These are phyloP conservation scores for Lepidium didymum DNA, from an alignment of 345 rosid genomes.

Conservation along the genomic window DNA sequence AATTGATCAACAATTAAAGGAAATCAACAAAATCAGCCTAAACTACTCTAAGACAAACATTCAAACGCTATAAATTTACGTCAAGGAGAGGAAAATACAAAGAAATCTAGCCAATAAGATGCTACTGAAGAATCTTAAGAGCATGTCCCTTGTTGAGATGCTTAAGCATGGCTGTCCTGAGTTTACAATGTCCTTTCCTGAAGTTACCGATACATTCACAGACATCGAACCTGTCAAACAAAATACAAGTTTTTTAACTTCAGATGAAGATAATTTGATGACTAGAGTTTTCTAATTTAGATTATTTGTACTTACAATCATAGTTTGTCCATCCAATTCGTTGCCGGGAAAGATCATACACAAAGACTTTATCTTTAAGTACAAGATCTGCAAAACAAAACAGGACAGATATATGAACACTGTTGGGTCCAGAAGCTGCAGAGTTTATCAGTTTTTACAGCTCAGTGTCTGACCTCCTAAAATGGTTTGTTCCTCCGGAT, in stretches of 20 bases:
- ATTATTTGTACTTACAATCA: slow-evolving; percentile 61
- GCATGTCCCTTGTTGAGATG: slow-evolving; percentile 40
- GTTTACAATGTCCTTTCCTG: slow-evolving; percentile 57
- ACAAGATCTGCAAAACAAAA: slow-evolving; percentile 66
- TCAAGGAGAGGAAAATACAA: slow-evolving; percentile 26
- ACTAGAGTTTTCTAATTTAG: background rate
- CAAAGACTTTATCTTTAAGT: slow-evolving; percentile 86
- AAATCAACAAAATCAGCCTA: slow-evolving; percentile 9
- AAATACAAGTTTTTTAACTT: background rate
- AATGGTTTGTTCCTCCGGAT: slow-evolving; percentile 53
- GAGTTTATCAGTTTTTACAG: background rate
- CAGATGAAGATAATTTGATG: background rate
- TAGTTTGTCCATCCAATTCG: slow-evolving; percentile 88
- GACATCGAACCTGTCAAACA: slow-evolving; percentile 60
- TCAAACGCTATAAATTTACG: slow-evolving; percentile 30
- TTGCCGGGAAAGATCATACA: slow-evolving; percentile 78
- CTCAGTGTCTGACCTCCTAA: slow-evolving; percentile 67
- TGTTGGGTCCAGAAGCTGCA: background rate
- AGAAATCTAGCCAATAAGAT: slow-evolving; percentile 31
- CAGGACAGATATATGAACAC: background rate
- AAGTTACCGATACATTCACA: slow-evolving; percentile 79
- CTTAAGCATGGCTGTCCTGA: slow-evolving; percentile 45
- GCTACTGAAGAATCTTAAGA: slow-evolving; percentile 35
- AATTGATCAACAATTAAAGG: slow-evolving; percentile 7
- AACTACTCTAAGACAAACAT: slow-evolving; percentile 15